Evolutionary conservation across 768 basidiomycete genomes (phyloP).

Genomic region (Antrodiella citrinella): DNA sequence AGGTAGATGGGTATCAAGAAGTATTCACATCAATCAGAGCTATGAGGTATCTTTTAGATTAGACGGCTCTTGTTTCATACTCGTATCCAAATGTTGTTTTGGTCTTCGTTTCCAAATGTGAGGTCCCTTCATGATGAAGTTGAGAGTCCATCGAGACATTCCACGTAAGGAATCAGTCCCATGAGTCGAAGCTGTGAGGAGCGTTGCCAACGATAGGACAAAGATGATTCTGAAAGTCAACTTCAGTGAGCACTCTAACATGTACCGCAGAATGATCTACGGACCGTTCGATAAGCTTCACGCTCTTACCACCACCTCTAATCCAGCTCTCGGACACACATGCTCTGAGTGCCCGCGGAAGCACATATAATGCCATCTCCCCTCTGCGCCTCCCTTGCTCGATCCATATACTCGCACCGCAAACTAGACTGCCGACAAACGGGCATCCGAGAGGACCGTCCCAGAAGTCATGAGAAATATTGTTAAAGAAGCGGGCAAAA

Average conservation of each 20-base stretch:
- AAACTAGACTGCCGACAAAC: slow-evolving; percentile 57
- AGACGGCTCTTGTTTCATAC: no score
- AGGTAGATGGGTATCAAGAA: background rate
- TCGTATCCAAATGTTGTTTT: no score
- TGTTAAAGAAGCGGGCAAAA: slow-evolving; percentile 55
- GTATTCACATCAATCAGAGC: background rate
- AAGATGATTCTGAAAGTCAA: slow-evolving; percentile 42
- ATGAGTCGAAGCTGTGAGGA: slow-evolving; percentile 57
- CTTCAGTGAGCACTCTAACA: background rate
- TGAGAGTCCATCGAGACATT: slow-evolving; percentile 62
- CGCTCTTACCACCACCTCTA: slow-evolving; percentile 32
- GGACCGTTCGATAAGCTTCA: slow-evolving; percentile 47
- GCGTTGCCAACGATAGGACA: slow-evolving; percentile 52
- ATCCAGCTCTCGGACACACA: slow-evolving; percentile 51
- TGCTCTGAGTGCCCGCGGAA: slow-evolving; percentile 61
- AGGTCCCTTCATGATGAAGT: slow-evolving; percentile 58
- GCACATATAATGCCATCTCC: slow-evolving; percentile 74
- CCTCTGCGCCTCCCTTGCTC: slow-evolving; percentile 65
- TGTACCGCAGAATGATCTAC: background rate
- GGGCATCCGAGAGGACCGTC: slow-evolving; percentile 69
- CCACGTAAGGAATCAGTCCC: slow-evolving; percentile 62
- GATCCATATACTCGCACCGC: slow-evolving; percentile 73
- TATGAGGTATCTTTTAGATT: slow-evolving; percentile 9
- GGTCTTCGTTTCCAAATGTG: slow-evolving; percentile 39
- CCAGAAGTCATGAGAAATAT: slow-evolving; percentile 69